Evolutionary conservation across 306 rosid genomes (phyloP).

Genomic region (Prunus armeniaca): DNA sequence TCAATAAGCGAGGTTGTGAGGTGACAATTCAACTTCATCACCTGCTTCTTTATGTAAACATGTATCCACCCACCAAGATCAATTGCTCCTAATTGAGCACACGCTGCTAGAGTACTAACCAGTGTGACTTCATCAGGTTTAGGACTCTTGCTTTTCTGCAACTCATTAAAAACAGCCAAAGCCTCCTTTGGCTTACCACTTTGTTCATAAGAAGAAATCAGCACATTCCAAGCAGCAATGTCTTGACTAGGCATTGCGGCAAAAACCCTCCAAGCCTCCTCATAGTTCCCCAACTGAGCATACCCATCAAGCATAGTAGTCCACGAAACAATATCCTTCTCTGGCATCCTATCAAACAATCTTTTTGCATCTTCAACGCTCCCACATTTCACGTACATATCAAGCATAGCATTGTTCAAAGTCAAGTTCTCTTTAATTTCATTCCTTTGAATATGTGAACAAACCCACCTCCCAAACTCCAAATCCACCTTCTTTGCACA

Average conservation of each 20-base stretch:
- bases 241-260: constrained; percentile 47
- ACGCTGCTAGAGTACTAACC: constrained; percentile 54
- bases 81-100: constrained; percentile 61
- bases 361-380: constrained; percentile 42
- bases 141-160: constrained; percentile 43
- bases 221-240: constrained; percentile 61
- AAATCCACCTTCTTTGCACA: constrained; percentile 52
- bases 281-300: constrained; percentile 46
- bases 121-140: constrained; percentile 59
- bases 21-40: constrained; percentile 43
- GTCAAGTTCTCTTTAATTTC: constrained; percentile 42
- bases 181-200: constrained; percentile 62
- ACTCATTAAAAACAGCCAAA: constrained; percentile 46
- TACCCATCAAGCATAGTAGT: constrained; percentile 66
- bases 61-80: constrained; percentile 65
- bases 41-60: constrained; percentile 46
- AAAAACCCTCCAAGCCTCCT: constrained; percentile 41
- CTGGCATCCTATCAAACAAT: constrained; percentile 53
- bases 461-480: constrained; percentile 66
- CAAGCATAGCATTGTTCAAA: constrained; percentile 60
- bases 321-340: constrained; percentile 68
- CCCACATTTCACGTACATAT: constrained; percentile 63
- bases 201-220: constrained; percentile 60
- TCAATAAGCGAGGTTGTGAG: constrained; percentile 54
- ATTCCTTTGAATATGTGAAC: constrained; percentile 42